Percentiles rank a stretch among this genome's conserved stretches.
These are phyloP conservation scores for Cardamine occulta DNA, from an alignment of 345 rosid species.

Conservation along the genomic window DNA sequence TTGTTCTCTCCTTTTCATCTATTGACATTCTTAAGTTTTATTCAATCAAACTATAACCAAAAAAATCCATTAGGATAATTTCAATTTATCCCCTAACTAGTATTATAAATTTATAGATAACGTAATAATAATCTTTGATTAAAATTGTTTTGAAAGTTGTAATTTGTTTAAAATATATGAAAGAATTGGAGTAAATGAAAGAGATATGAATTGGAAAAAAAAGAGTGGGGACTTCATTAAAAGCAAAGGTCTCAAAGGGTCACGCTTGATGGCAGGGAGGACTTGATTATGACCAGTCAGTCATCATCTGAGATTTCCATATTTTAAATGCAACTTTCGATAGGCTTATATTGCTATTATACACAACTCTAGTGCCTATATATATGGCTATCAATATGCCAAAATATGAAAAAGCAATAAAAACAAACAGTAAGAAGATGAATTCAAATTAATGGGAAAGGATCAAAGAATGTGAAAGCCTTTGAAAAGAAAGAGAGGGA, in stretches of 20 bases:
- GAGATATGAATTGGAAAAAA: conserved; percentile 4
- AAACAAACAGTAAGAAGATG: conserved; percentile 33
- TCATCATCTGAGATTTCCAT: conserved; percentile 19
- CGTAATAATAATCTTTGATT: no score
- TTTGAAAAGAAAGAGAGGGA: conserved; percentile 30
- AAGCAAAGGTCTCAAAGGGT: conserved; percentile 34
- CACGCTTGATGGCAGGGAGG: conserved; percentile 35
- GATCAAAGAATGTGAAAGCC: conserved; percentile 45
- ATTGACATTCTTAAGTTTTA: no score
- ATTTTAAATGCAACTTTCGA: neutral
- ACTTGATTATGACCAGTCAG: conserved; percentile 27
- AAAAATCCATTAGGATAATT: neutral
- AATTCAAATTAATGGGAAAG: conserved; percentile 28
- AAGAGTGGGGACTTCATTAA: conserved; percentile 33
- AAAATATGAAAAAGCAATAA: conserved; percentile 1
- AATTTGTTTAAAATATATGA: neutral
- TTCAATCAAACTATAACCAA: no score
- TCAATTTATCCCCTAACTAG: no score
- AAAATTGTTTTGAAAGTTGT: no score
- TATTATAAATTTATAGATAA: neutral
- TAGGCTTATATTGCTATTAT: conserved; percentile 6
- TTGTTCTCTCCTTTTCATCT: no score
- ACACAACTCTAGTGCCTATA: neutral
- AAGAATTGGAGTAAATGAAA: conserved; percentile 24
- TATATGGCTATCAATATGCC: neutral